phyloP scores from a whole-genome alignment of 2,329 filamentous ascomycete genomes.

The Aspergillus carbonarius region DNA sequence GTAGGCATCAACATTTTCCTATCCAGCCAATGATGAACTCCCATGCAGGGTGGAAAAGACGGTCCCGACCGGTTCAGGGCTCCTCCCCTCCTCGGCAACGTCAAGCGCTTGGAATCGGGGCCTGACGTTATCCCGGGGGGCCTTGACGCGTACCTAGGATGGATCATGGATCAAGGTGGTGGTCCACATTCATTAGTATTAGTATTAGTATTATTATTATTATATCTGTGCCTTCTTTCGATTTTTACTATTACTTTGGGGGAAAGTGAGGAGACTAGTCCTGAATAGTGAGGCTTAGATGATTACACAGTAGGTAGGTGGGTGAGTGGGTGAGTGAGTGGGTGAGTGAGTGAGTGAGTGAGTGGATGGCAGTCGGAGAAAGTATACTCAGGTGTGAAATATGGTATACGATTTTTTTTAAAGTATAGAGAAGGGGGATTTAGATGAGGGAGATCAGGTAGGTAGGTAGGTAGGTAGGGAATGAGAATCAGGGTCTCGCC shows the following conservation, averaged over 20 bases:
- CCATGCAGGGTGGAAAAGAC: not conserved
- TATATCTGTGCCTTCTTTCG: too few relatives aligned
- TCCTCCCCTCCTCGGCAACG: not conserved
- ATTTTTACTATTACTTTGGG: too few relatives aligned
- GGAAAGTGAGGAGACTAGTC: too few relatives aligned
- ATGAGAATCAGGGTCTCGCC: not conserved
- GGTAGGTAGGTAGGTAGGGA: not conserved
- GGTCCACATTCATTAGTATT: not conserved
- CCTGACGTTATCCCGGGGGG: conserved; percentile 1
- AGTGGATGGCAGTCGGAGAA: not conserved
- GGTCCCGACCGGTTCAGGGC: not conserved
- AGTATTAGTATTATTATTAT: too few relatives aligned
- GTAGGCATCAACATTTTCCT: conserved; percentile 6
- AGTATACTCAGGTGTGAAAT: too few relatives aligned
- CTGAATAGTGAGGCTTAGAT: too few relatives aligned
- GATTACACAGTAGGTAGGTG: too few relatives aligned
- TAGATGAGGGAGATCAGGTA: too few relatives aligned
- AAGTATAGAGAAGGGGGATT: too few relatives aligned
- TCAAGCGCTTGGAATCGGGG: not conserved
- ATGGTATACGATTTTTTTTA: too few relatives aligned
- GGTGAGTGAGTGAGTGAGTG: too few relatives aligned
- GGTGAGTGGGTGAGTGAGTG: too few relatives aligned
- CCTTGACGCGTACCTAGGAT: conserved; percentile 5
- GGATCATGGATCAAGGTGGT: not conserved
- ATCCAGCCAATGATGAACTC: not conserved